Percentiles rank a stretch among this genome's conserved stretches.
Evolutionary conservation across 2,329 filamentous ascomycete species (phyloP).

Genomic region (Ampelomyces quisqualis): DNA sequence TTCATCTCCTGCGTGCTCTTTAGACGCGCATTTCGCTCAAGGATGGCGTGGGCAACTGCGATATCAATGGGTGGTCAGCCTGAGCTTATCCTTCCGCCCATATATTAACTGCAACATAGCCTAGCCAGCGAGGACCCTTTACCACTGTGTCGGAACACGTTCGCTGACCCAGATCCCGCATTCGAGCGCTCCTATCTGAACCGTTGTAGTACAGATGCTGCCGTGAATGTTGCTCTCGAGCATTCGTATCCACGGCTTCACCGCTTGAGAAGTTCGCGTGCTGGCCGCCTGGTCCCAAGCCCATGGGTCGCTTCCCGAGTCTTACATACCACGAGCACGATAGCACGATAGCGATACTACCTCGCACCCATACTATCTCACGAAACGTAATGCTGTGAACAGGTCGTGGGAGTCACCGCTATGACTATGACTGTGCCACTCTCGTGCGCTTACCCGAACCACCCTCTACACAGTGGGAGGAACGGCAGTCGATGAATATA

Average conservation of each 20-base stretch:
- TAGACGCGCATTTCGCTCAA: slow-evolving; percentile 10
- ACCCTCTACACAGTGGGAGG: neutral
- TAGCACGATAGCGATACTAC: neutral
- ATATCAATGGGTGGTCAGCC: slow-evolving; percentile 29
- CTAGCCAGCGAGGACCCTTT: slow-evolving; percentile 7
- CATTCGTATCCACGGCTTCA: slow-evolving; percentile 6
- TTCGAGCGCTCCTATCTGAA: slow-evolving; percentile 9
- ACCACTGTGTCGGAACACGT: slow-evolving; percentile 10
- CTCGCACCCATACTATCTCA: neutral
- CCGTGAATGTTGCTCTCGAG: slow-evolving; percentile 5
- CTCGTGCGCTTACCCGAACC: neutral
- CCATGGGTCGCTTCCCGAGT: slow-evolving; percentile 1
- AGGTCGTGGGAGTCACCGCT: neutral
- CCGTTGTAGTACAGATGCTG: slow-evolving; percentile 7
- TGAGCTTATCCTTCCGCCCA: slow-evolving; percentile 16
- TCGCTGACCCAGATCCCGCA: slow-evolving; percentile 15
- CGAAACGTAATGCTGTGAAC: slow-evolving; percentile 4
- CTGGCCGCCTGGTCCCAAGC: slow-evolving; percentile 3
- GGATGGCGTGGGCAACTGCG: slow-evolving; percentile 12
- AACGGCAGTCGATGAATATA: slow-evolving; percentile 8
- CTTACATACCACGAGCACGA: no score
- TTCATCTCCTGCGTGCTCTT: slow-evolving; percentile 19
- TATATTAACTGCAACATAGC: slow-evolving; percentile 14
- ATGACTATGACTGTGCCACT: neutral
- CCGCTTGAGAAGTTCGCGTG: slow-evolving; percentile 9